phyloP scores from a whole-genome alignment of 1,284 basidiomycete genomes.

The Malassezia slooffiae region DNA sequence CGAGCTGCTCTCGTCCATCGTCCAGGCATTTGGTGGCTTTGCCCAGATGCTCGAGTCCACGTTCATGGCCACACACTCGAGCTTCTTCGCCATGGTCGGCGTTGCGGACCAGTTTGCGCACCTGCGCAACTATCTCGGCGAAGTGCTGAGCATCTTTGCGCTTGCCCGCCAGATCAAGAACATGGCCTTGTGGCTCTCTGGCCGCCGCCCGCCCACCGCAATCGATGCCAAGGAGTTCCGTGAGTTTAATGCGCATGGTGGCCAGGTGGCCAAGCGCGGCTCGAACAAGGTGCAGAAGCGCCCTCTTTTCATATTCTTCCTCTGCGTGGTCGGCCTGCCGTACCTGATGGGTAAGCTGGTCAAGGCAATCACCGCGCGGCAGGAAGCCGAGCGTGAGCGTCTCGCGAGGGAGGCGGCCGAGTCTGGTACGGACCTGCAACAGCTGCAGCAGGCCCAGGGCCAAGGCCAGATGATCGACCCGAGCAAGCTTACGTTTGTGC shows the following conservation, averaged over 20 bases:
- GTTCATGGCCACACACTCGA: constrained; percentile 96
- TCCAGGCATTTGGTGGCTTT: constrained; percentile 88
- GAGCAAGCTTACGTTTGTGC: constrained; percentile 67
- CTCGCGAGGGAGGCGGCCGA: constrained; percentile 46
- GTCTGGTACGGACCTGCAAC: constrained; percentile 19
- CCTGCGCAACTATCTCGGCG: constrained; percentile 80
- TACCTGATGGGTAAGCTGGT: constrained; percentile 88
- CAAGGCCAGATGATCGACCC: constrained; percentile 49
- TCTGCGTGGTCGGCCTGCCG: constrained; percentile 87
- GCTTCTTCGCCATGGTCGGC: constrained; percentile 97
- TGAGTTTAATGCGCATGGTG: constrained; percentile 35
- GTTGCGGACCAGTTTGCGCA: constrained; percentile 90
- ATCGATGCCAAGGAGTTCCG: constrained; percentile 39
- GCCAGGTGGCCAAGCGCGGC: constrained; percentile 44
- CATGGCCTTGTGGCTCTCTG: constrained; percentile 30
- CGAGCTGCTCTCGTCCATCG: constrained; percentile 80
- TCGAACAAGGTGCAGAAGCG: constrained; percentile 56
- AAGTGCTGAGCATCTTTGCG: constrained; percentile 78
- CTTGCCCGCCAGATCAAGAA: constrained; percentile 67
- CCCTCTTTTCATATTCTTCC: constrained; percentile 83
- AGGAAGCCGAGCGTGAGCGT: constrained; percentile 48
- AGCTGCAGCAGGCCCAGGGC: constrained; percentile 34
- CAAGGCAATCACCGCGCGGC: constrained; percentile 61
- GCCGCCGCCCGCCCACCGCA: constrained; percentile 29
- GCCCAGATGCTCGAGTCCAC: constrained; percentile 96